Conservation (phyloP, 495 filamentous ascomycete species). For the Schizothecium vesticola region DNA sequence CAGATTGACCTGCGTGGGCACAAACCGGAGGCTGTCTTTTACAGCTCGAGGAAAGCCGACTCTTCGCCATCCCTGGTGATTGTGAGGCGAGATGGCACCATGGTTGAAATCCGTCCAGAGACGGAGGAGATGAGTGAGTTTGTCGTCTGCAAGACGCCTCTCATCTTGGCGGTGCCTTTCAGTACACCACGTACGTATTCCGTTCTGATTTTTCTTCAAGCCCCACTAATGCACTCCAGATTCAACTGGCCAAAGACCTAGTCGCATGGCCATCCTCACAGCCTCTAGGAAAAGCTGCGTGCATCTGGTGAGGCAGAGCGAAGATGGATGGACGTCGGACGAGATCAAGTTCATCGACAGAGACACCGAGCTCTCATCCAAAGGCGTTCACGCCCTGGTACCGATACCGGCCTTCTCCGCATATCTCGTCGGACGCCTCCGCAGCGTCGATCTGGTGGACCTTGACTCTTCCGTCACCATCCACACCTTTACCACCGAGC, state of each 20-base stretch:
- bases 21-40: slow-evolving; percentile 54
- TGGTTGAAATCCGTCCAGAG: slow-evolving; percentile 46
- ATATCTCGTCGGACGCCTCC: slow-evolving; percentile 42
- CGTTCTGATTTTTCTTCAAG: not conserved
- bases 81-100: slow-evolving; percentile 52
- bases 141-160: slow-evolving; percentile 38
- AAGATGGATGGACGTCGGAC: slow-evolving; percentile 31
- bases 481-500: slow-evolving; percentile 51
- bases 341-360: slow-evolving; percentile 29
- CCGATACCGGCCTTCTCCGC: slow-evolving; percentile 40
- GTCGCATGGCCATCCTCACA: slow-evolving; percentile 31
- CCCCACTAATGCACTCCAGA: not conserved
- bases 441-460: slow-evolving; percentile 51
- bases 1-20: slow-evolving; percentile 47
- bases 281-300: slow-evolving; percentile 41
- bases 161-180: slow-evolving; percentile 41
- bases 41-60: slow-evolving; percentile 34
- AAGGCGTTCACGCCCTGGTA: slow-evolving; percentile 35
- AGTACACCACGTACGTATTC: slow-evolving; percentile 30
- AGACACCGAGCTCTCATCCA: slow-evolving; percentile 13
- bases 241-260: slow-evolving; percentile 2
- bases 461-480: slow-evolving; percentile 44
- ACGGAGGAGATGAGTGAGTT: slow-evolving; percentile 28
- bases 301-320: slow-evolving; percentile 38
- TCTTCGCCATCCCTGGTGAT: slow-evolving; percentile 44